Evolutionary conservation across 2,329 filamentous ascomycete species (phyloP).

Genomic region (Cercospora zeina): DNA sequence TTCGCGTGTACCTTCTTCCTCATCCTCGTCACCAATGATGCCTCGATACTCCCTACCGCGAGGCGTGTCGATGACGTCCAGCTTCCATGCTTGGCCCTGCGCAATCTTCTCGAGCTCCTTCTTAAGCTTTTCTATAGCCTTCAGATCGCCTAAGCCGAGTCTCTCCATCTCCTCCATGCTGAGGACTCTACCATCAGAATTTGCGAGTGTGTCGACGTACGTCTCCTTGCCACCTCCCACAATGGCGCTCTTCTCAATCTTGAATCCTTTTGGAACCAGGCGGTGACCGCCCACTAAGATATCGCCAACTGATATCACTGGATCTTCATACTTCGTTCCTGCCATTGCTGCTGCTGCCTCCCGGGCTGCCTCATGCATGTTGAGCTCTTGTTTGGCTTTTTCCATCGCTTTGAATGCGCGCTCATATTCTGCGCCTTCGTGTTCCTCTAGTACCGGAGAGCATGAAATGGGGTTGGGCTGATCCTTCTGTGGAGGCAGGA

Average conservation of each 20-base stretch:
- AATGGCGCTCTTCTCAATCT: slow-evolving; percentile 56
- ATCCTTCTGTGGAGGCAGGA: slow-evolving; percentile 76
- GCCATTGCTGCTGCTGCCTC: slow-evolving; percentile 39
- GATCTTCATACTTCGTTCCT: slow-evolving; percentile 8
- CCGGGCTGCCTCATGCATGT: slow-evolving; percentile 29
- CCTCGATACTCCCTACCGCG: slow-evolving; percentile 67
- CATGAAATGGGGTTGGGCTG: slow-evolving; percentile 76
- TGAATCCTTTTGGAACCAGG: slow-evolving; percentile 56
- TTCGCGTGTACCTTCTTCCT: slow-evolving; percentile 8
- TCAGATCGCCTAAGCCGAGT: slow-evolving; percentile 66
- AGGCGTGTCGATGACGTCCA: slow-evolving; percentile 74
- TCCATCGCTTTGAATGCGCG: slow-evolving; percentile 31
- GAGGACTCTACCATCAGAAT: slow-evolving; percentile 56
- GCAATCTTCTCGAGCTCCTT: slow-evolving; percentile 68
- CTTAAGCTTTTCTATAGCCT: slow-evolving; percentile 68
- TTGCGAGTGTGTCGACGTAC: slow-evolving; percentile 54
- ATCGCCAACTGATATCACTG: slow-evolving; percentile 52
- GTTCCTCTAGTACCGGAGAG: slow-evolving; percentile 64
- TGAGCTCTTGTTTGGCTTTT: slow-evolving; percentile 26
- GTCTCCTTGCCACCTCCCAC: slow-evolving; percentile 56
- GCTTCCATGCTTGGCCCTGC: slow-evolving; percentile 71
- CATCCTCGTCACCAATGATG: slow-evolving; percentile 58
- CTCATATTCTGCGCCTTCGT: slow-evolving; percentile 48
- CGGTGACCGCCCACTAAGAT: slow-evolving; percentile 60
- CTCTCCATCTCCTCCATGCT: slow-evolving; percentile 53